Percentiles rank a stretch among this genome's conserved stretches.
Evolutionary conservation across 345 rosid genomes (phyloP).

Genomic region (Citrus cavaleriei): DNA sequence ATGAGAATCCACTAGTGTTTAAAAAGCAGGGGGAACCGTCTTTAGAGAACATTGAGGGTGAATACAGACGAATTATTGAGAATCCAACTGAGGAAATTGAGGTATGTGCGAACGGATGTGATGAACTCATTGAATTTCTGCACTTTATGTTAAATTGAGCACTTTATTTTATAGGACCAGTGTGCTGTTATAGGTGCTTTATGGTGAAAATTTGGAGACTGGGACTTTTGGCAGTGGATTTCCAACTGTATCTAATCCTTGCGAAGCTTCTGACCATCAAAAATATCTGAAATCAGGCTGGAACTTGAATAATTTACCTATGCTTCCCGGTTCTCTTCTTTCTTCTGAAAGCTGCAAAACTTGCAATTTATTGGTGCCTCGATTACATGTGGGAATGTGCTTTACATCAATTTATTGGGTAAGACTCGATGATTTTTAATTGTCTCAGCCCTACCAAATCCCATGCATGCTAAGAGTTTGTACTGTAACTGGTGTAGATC

Average conservation of each 20-base stretch:
- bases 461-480: background rate
- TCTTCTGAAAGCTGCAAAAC: conserved; percentile 43
- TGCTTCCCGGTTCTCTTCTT: conserved; percentile 67
- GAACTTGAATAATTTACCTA: conserved; percentile 67
- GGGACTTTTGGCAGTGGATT: conserved; percentile 66
- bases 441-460: conserved; percentile 7
- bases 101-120: conserved; percentile 37
- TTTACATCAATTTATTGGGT: conserved; percentile 65
- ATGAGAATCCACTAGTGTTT: conserved; percentile 17
- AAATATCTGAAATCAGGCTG: conserved; percentile 50
- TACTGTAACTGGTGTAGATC: background rate
- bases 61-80: conserved; percentile 54
- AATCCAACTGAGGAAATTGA: conserved; percentile 47
- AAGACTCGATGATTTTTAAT: conserved; percentile 23
- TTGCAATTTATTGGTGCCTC: conserved; percentile 44
- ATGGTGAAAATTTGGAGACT: conserved; percentile 42
- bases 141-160: conserved; percentile 1
- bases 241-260: conserved; percentile 31
- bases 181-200: conserved; percentile 48
- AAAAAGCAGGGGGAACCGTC: conserved; percentile 28
- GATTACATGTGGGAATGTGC: conserved; percentile 66
- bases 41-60: conserved; percentile 50
- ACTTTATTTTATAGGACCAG: conserved; percentile 5
- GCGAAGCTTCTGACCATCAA: conserved; percentile 19
- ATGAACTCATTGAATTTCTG: background rate